Base-by-base conservation (phyloP, 768 basidiomycete species). In the Asterophora lycoperdoides region DNA sequence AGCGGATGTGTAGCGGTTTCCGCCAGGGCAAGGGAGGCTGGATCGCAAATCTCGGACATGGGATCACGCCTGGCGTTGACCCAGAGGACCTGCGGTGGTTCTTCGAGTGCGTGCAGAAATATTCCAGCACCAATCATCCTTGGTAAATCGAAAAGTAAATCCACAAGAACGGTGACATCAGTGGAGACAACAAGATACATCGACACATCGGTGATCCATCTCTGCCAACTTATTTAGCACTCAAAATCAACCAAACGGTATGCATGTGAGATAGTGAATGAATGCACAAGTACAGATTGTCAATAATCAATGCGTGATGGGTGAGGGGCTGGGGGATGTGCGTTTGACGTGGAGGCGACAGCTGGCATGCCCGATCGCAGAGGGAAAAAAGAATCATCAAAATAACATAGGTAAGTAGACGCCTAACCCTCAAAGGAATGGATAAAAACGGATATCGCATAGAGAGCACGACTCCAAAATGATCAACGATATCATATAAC, bases 31-130 rank as follows among this genome's bases (percentile, higher is more conserved):
- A 72, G 43, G 79, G 81, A 8, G 88, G 83, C n/a, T 98, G 94
- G 93, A 97, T 98, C 60, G 89, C 89, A 8, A 98, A 98, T 68
- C 71, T 99, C 17, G 96, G 96, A 0, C 96, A 98, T 63, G 96
- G 96, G 5, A 94, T 99, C 58, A 96, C 93, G 4, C 96, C 96
- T 9, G 88, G 83, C 19, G 94, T 98, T 11, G 83, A 96, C 64
- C 93, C 95, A 17, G 93, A 97, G 47, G 91, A 96, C 65, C 72
- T 96, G 65, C 74, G 76, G 48, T 95, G 84, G 81, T 96, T 95
- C 74, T 80, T 95, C 53, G 79, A 95, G 65, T 94, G 92, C 60
- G 77, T 93, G 41, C 89, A 86, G 60, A 90, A 84, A 60, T 89
- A 91, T 61, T 92, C 90, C 2, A 61, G 33, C 19, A 43, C 32